Percentiles rank a stretch among this genome's conserved stretches.
These are phyloP conservation scores for Micractinium conductrix DNA, from an alignment of 139 green algal species.

Conservation along the genomic window DNA sequence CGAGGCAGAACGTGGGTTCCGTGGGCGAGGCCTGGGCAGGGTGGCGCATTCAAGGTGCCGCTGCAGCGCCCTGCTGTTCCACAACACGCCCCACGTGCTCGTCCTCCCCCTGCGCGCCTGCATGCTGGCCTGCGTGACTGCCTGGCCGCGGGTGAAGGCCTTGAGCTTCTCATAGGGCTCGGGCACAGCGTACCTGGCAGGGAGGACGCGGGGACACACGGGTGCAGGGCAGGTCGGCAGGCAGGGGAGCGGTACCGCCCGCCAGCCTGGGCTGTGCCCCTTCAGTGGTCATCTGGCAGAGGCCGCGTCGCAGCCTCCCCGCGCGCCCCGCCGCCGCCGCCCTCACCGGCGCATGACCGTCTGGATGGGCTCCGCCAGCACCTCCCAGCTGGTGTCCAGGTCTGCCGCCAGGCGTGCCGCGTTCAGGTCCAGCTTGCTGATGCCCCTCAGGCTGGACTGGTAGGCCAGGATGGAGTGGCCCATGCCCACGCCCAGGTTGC, in stretches of 20 bases:
- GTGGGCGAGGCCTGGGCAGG: too few relatives aligned
- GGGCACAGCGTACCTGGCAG: conserved; percentile 82
- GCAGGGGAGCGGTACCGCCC: too few relatives aligned
- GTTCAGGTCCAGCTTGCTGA: conserved; percentile 94
- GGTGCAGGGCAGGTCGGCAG: not conserved
- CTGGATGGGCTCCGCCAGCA: conserved; percentile 98
- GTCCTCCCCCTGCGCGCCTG: too few relatives aligned
- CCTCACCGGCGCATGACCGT: conserved; percentile 87
- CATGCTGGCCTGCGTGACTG: conserved; percentile 78
- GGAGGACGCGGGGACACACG: not conserved
- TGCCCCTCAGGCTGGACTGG: conserved; percentile 79
- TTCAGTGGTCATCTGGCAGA: not conserved
- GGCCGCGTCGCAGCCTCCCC: not conserved
- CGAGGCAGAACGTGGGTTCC: too few relatives aligned
- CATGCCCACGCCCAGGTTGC: conserved; percentile 94
- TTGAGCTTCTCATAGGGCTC: conserved; percentile 99
- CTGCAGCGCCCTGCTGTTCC: too few relatives aligned
- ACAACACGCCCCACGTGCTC: too few relatives aligned
- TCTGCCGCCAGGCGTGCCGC: conserved; percentile 69
- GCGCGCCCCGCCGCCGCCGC: too few relatives aligned
- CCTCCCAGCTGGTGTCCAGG: conserved; percentile 88
- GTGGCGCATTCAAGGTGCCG: too few relatives aligned
- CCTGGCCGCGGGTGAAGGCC: conserved; percentile 91
- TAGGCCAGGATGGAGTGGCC: conserved; percentile 95
- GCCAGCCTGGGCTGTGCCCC: too few relatives aligned